Conservation (phyloP, 169 alveolate species). For the Cytauxzoon felis region DNA sequence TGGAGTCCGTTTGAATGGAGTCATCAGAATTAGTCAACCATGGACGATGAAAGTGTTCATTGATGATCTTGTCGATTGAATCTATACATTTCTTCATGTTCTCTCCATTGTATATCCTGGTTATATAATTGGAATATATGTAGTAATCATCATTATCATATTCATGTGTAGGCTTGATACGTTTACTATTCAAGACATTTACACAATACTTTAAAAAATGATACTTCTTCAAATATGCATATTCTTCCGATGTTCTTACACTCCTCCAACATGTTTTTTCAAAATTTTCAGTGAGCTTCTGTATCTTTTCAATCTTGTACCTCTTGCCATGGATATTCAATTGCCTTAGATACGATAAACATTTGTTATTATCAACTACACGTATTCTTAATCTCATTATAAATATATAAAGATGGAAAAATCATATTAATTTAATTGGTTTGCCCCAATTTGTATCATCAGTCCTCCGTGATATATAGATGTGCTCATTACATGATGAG, state of each 20-base stretch:
- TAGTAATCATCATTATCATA: background rate
- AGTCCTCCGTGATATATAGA: background rate
- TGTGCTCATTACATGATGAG: conserved; percentile 20
- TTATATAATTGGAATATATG: conserved; percentile 5
- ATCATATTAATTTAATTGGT: conserved; percentile 26
- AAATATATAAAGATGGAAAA: background rate
- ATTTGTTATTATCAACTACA: conserved; percentile 15
- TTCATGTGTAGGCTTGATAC: background rate
- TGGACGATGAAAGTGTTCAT: too few relatives aligned
- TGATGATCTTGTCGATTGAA: background rate
- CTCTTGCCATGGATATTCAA: conserved; percentile 17
- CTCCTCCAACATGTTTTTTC: conserved; percentile 62
- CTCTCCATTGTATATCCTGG: conserved; percentile 2
- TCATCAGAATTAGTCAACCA: too few relatives aligned
- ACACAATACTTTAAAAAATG: conserved; percentile 48
- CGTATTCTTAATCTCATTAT: conserved; percentile 39
- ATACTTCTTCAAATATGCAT: conserved; percentile 39
- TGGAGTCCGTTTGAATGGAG: too few relatives aligned
- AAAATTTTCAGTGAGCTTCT: conserved; percentile 44
- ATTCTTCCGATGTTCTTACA: conserved; percentile 45
- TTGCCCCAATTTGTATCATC: conserved; percentile 23
- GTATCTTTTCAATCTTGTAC: conserved; percentile 56
- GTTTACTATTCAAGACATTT: conserved; percentile 19
- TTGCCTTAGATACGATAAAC: conserved; percentile 22
- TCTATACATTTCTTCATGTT: conserved; percentile 1